Base-by-base conservation (phyloP, 139 green algal genomes). In the Cymbomonas tetramitiformis region DNA sequence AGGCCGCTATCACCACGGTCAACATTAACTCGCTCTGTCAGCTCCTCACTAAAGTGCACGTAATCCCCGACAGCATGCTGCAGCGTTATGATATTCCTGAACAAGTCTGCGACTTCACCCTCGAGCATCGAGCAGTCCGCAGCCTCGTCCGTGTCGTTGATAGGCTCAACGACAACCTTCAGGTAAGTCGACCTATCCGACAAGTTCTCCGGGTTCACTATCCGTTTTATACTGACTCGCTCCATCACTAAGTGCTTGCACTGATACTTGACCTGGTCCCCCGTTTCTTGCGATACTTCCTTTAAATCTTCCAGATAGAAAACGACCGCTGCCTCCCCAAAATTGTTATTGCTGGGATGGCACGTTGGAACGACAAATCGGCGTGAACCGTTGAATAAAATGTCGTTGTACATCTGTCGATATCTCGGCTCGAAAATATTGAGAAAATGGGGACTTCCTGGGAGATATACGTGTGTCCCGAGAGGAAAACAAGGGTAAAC, bases 371-470 rank as follows among this genome's bases (percentile, higher is more conserved):
- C 55, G 24, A 24, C 55, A 15, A 62, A 62, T 1, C 55, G 31
- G 6, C 55, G 18, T n/a, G 24, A 43, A 2, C 55, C 55, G 40
- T 62, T 62, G 39, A 62, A 53, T n/a, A 62, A 25, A 25, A 62
- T 62, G 25, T 62, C 39, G 25, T 19, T 30, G 40, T 62, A 62
- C 55, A 62, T 51, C 55, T 29, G 8, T 25, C 55, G 6, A 25
- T 62, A 62, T 29, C 55, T 39, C 24, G 55, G 55, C 40, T 62
- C 55, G 36, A 62, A 62, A 19, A 62, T 62, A 30, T 62, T 62
- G 23, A 62, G 23, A 2, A 62, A 29, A 30, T 62, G 55, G 15
- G 52, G 40, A 6, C 10, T 43, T 9, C 53, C 8, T 29, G 55
- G 55, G 29, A 62, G 15, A 24, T 62, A 52, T 30, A 34, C 39